Conservation (phyloP, 2,329 filamentous ascomycete species). For the Paecilomyces variotii region DNA sequence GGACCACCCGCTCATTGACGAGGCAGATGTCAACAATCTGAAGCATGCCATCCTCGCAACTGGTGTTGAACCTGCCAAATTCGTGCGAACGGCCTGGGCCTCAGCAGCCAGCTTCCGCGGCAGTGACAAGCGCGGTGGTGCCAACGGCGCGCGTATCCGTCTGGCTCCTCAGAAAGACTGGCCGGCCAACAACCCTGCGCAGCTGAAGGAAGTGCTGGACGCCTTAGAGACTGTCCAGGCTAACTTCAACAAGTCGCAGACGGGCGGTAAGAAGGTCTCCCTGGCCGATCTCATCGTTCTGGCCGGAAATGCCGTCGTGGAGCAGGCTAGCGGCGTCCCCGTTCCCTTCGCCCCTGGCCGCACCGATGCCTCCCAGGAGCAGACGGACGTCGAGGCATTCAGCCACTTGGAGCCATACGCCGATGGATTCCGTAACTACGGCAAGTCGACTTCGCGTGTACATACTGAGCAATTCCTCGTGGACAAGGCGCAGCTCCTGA, state of each 20-base stretch:
- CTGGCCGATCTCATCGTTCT: slow-evolving; percentile 73
- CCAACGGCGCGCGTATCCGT: slow-evolving; percentile 71
- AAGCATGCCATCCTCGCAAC: slow-evolving; percentile 61
- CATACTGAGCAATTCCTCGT: slow-evolving; percentile 62
- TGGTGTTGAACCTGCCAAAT: slow-evolving; percentile 52
- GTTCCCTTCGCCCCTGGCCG: slow-evolving; percentile 70
- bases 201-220: slow-evolving; percentile 54
- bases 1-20: slow-evolving; percentile 51
- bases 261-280: slow-evolving; percentile 61
- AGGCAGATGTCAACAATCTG: slow-evolving; percentile 54
- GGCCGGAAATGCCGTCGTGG: slow-evolving; percentile 61
- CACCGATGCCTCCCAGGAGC: slow-evolving; percentile 60
- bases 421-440: slow-evolving; percentile 79
- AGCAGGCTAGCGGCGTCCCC: slow-evolving; percentile 58
- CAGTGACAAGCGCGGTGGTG: slow-evolving; percentile 73
- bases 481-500: slow-evolving; percentile 64
- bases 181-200: slow-evolving; percentile 64
- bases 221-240: slow-evolving; percentile 58
- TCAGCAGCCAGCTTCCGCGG: slow-evolving; percentile 65
- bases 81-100: slow-evolving; percentile 61
- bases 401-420: slow-evolving; percentile 57
- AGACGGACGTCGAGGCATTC: slow-evolving; percentile 61
- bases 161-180: slow-evolving; percentile 65
- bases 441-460: slow-evolving; percentile 52
- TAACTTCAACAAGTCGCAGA: slow-evolving; percentile 51